Evolutionary conservation across 805 yeast genomes (phyloP).

Genomic region (Yamadazyma nakazawae): DNA sequence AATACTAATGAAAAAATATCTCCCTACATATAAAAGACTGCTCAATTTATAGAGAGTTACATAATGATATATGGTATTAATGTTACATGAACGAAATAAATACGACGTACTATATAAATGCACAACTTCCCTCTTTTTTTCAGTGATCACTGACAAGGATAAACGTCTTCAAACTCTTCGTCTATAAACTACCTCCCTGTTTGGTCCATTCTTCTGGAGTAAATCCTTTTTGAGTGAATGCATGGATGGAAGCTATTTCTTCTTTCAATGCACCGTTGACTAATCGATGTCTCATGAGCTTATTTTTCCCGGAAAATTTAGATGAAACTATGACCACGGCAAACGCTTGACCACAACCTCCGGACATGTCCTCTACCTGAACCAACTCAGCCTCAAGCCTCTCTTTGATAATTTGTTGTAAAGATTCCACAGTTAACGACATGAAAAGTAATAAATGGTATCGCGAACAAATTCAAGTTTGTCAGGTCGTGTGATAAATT

Average conservation of each 20-base stretch:
- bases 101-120: not conserved
- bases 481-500: not conserved
- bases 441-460: not conserved
- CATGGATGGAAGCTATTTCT: constrained; percentile 87
- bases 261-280: constrained; percentile 78
- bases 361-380: constrained; percentile 74
- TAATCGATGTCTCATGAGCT: constrained; percentile 78
- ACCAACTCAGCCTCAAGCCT: constrained; percentile 61
- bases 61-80: not conserved
- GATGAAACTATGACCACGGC: constrained; percentile 82
- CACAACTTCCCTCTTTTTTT: not conserved
- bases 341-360: constrained; percentile 98
- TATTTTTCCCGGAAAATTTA: constrained; percentile 74
- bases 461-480: not conserved
- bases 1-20: constrained; percentile 14
- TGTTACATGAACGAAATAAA: constrained; percentile 4
- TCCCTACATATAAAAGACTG: constrained; percentile 6
- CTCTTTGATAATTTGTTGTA: constrained; percentile 49
- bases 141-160: not conserved
- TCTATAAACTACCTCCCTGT: constrained; percentile 31
- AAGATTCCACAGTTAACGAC: constrained; percentile 32
- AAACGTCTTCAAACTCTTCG: not conserved
- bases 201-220: constrained; percentile 82
- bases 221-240: constrained; percentile 88
- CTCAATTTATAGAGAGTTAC: not conserved